phyloP scores from a whole-genome alignment of 2,329 filamentous ascomycete genomes.

The Microdochium paspali region DNA sequence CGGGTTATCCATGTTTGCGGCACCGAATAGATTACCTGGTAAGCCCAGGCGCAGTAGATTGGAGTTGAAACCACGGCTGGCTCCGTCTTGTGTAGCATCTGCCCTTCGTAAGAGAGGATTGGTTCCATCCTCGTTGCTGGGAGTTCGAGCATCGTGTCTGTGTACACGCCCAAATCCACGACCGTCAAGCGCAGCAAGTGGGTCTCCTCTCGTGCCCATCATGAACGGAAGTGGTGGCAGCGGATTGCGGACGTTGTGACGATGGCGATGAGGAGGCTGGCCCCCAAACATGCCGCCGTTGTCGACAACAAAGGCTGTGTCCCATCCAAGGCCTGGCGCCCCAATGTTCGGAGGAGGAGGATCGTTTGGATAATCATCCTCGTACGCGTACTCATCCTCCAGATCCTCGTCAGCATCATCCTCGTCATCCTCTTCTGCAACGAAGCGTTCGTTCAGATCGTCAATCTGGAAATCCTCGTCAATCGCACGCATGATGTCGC shows the following conservation, averaged over 20 bases:
- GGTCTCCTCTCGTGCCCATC: slow-evolving; percentile 17
- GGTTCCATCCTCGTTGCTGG: slow-evolving; percentile 65
- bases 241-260: slow-evolving; percentile 44
- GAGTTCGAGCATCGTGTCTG: slow-evolving; percentile 41
- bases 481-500: slow-evolving; percentile 46
- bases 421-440: slow-evolving; percentile 49
- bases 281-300: slow-evolving; percentile 27
- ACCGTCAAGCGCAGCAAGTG: slow-evolving; percentile 17
- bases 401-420: slow-evolving; percentile 57
- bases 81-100: slow-evolving; percentile 30
- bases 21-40: slow-evolving; percentile 33
- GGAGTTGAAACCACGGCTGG: slow-evolving; percentile 37
- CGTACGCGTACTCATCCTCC: slow-evolving; percentile 56
- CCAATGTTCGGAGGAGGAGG: slow-evolving; percentile 32
- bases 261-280: slow-evolving; percentile 44
- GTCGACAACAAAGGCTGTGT: slow-evolving; percentile 40
- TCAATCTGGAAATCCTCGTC: slow-evolving; percentile 46
- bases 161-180: slow-evolving; percentile 38
- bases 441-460: slow-evolving; percentile 41
- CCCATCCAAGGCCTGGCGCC: slow-evolving; percentile 43
- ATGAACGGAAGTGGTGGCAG: slow-evolving; percentile 38
- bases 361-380: slow-evolving; percentile 47
- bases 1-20: slow-evolving; percentile 33
- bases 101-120: slow-evolving; percentile 76
- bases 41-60: slow-evolving; percentile 45